A percentile compares a stretch with the other conserved stretches of the same genome.
Conservation (phyloP, 495 filamentous ascomycete species). For the Penicillium riverlandense region DNA sequence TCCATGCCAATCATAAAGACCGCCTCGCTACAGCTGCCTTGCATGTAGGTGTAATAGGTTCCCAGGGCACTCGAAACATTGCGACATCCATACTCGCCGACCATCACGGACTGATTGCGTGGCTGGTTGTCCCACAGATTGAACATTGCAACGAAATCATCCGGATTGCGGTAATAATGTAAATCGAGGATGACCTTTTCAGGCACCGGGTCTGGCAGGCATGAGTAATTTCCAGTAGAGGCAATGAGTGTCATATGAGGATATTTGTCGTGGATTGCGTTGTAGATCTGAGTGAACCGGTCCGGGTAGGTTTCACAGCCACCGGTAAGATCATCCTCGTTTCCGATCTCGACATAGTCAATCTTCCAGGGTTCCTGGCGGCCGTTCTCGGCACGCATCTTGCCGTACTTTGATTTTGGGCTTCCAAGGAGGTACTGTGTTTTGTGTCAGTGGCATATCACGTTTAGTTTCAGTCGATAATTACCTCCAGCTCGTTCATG, state of each 20-base stretch:
- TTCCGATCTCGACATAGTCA: conserved; percentile 47
- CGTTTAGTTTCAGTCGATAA: no score
- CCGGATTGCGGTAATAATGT: conserved; percentile 44
- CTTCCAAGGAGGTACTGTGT: conserved; percentile 20
- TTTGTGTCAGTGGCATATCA: no score
- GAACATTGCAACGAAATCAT: conserved; percentile 46
- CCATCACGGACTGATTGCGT: conserved; percentile 34
- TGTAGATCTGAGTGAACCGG: conserved; percentile 37
- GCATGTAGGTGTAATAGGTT: conserved; percentile 39
- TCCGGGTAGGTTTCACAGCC: conserved; percentile 36
- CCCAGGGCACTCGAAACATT: conserved; percentile 35
- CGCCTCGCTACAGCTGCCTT: conserved; percentile 55
- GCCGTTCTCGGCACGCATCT: conserved; percentile 35
- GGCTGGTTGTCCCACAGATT: conserved; percentile 46
- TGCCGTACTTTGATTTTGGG: conserved; percentile 27
- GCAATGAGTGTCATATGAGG: conserved; percentile 38
- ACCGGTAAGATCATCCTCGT: conserved; percentile 45
- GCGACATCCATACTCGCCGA: conserved; percentile 51
- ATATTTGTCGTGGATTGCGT: conserved; percentile 38
- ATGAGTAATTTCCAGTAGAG: conserved; percentile 26
- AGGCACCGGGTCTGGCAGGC: conserved; percentile 21
- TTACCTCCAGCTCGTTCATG: conserved; percentile 50
- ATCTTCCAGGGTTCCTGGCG: conserved; percentile 37
- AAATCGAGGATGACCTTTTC: conserved; percentile 35
- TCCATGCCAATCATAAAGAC: conserved; percentile 63